Evolutionary conservation across 805 yeast genomes (phyloP), one percentile per base, ranked within the genome.

Genomic region (Saccharomycopsis amapae): DNA sequence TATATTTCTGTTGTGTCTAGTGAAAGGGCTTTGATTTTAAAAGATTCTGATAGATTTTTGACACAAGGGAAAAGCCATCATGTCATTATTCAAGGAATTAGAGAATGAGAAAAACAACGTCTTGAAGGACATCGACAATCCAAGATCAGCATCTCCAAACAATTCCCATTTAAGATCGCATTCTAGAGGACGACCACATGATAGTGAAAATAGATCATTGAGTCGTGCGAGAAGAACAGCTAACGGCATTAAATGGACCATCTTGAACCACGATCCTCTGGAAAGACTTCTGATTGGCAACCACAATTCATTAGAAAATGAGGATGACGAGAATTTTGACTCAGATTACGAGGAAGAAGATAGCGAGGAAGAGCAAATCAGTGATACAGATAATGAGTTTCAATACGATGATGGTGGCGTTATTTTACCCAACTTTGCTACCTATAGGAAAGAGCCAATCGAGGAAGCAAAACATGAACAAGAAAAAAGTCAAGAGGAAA

Each of bases 181-280:
- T 34, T 46, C 49, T 6, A 22, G 49, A 9, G 34, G 45, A 12
- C 24, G 49, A 18, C 37, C 23, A 5, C 28, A 28, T 19, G 45
- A 40, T 33, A 5, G 20, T 3, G 49, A 46, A 23, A 26, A 26
- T 26, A 34, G 51, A 26, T 41, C 45, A 15, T 31, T 48, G 26
- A 40, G 45, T 28, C 35, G 51, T 6, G 42, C 48, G 4, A 22
- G 51, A 28, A 36, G 48, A 31, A 39, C 38, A 5, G 30, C 39
- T 19, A 38, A 49, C 22, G 49, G 46, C n/a, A 31, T 75, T 46
- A 74, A 73, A 54, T 81, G 83, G 79, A 74, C 85, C 0, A 79
- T 84, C 35, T 70, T 85, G 40, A 73, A 75, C 45, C 84, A 78
- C 54, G 89, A 84, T 55, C 94, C 94, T 0, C 79, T 80, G 51